Evolutionary conservation across 2,329 filamentous ascomycete species (phyloP), one percentile per base, ranked within the genome.

Genomic region (Cordyceps pruinosa): DNA sequence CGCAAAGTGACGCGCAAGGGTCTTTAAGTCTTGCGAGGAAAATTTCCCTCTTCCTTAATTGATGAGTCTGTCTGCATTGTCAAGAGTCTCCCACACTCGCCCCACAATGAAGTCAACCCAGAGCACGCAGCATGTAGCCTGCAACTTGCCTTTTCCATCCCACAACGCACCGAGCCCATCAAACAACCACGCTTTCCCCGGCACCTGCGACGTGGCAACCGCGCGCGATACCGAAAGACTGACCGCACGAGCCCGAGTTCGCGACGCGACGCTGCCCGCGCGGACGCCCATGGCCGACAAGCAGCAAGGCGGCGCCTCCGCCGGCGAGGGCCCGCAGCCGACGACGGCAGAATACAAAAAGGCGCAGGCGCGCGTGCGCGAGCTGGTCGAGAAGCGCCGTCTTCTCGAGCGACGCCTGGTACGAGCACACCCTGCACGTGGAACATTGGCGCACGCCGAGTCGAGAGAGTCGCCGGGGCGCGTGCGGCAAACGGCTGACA

Each of bases 281-380:
- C 4, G 23, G 23, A 15, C 7, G 37, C 63, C 57, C 44, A 73
- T 73, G 71, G 67, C 70, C 26, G 71, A 73, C 57, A 68, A 62
- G 39, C 42, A 72, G 21, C 39, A 70, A 49, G 4, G 35, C 35
- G 15, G 35, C 35, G 3, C 15, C 35, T 15, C 15, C 35, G 35
- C 13, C 35, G 52, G 62, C 35, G 66, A 63, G 52, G 52, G 62
- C 39, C 63, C 54, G 56, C 66, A 69, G 58, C 68, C 70, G 25
- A 74, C 69, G 7, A 68, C 73, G 68, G 72, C 73, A 19, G 77
- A 79, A 63, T 80, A 80, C 60, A 76, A 77, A 65, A 77, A 78
- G 60, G 74, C 78, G 44, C 76, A 78, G 60, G 70, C 73, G 47
- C 71, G 73, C 28, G 73, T 80, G 53, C 75, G 76, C 46, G 75